Conservation (phyloP, 2,329 filamentous ascomycete species). For the Fusarium torulosum region DNA sequence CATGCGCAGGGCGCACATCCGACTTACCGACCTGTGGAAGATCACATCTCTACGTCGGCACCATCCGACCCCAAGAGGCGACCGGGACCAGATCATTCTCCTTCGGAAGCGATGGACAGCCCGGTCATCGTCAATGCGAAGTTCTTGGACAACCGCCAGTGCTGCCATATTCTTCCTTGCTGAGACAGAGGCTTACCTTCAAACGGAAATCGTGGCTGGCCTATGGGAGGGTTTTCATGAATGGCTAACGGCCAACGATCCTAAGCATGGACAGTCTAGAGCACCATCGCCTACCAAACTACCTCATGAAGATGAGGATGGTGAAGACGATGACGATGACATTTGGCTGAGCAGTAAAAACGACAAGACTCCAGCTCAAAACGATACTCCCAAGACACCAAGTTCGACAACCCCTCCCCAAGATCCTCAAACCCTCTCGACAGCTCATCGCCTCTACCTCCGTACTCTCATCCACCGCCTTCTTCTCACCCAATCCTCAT, state of each 20-base stretch:
- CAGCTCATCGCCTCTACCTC: constrained; percentile 83
- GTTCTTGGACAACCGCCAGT: constrained; percentile 90
- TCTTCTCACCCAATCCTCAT: constrained; percentile 72
- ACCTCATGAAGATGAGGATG: constrained; percentile 22
- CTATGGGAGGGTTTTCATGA: constrained; percentile 83
- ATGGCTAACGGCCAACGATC: constrained; percentile 73
- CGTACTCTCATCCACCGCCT: constrained; percentile 74
- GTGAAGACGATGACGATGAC: constrained; percentile 46
- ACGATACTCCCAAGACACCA: constrained; percentile 44
- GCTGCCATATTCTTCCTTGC: constrained; percentile 90
- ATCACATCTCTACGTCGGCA: constrained; percentile 81
- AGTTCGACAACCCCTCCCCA: constrained; percentile 56
- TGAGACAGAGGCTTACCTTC: constrained; percentile 88
- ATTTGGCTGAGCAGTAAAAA: constrained; percentile 46
- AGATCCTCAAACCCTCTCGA: constrained; percentile 87
- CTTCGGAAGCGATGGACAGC: constrained; percentile 73
- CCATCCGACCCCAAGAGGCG: constrained; percentile 76
- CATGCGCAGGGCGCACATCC: constrained; percentile 86
- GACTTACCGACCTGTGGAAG: constrained; percentile 88
- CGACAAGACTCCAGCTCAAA: constrained; percentile 16
- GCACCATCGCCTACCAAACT: constrained; percentile 43
- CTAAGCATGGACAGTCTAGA: constrained; percentile 45
- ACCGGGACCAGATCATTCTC: constrained; percentile 69
- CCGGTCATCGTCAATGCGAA: constrained; percentile 77
- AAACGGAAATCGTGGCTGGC: constrained; percentile 86